Base-by-base conservation (phyloP, 192 early-diverging fungal genomes). In the Coemansia sp. region DNA sequence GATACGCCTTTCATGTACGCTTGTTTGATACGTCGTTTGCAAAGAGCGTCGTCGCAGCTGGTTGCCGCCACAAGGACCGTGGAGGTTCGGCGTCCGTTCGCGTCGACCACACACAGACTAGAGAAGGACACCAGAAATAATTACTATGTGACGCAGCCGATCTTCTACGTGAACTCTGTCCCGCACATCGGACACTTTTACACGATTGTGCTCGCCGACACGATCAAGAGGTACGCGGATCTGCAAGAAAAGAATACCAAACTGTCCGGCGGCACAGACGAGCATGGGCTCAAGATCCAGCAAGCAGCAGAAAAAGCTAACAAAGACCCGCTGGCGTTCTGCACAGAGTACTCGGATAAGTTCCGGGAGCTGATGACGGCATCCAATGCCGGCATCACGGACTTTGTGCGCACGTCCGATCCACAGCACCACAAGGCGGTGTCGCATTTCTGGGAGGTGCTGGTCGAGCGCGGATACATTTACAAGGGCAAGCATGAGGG, bases 211-310 rank as follows among this genome's bases (percentile, higher is more conserved):
- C 69, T 98, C 1, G 87, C 89, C 1, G 96, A 98, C 64, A 86
- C 87, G 6, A 67, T 96, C 19, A 85, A 85, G 59, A 74, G 94
- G 23, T 94, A 85, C 60, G 84, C 88, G 2, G 83, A 82, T 28
- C 59, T 98, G 45, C 88, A 83, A 33, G 93, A 91, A 15, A 68
- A 83, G 23, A 62, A 36, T 11, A 70, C 65, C n/a, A 72, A 73
- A 31, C 61, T 82, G 37, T 70, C 73, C 2, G 69, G 65, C 60
- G 96, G 96, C 33, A 98, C 96, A 3, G 96, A 98, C 66, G 96
- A 98, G 66, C 96, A 98, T 70, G 96, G 96, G 3, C 84, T 92
- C 4, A 98, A 98, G 90, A 96, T 98, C 53, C 92, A 96, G 77
- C 88, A 95, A 83, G 92, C 96, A 0, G 91, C 96, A 0, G 79